phyloP scores from a whole-genome alignment of 2,329 filamentous ascomycete species.

The Coleophoma eucalyptorum region DNA sequence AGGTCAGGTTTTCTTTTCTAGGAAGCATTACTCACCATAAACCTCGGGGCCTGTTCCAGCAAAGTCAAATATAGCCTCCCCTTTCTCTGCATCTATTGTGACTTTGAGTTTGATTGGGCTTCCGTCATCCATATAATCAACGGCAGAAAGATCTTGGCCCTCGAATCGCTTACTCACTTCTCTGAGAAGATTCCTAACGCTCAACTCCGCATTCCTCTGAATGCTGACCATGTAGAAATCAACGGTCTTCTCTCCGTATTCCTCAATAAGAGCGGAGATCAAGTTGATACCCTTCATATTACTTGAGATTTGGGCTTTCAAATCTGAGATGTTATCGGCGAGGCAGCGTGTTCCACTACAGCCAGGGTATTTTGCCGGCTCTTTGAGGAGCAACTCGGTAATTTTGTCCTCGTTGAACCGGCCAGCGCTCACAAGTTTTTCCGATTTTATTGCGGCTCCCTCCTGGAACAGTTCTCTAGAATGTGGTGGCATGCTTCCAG shows the following conservation, averaged over 20 bases:
- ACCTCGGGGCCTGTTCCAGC: conserved; percentile 75
- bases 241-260: conserved; percentile 74
- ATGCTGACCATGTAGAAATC: conserved; percentile 83
- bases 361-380: conserved; percentile 70
- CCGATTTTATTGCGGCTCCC: conserved; percentile 59
- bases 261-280: conserved; percentile 69
- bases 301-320: conserved; percentile 83
- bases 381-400: conserved; percentile 64
- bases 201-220: conserved; percentile 74
- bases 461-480: conserved; percentile 63
- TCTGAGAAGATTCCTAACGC: conserved; percentile 71
- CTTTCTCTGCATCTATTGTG: conserved; percentile 69
- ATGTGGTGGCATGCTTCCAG: conserved; percentile 79
- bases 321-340: conserved; percentile 79
- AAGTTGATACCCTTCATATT: conserved; percentile 83
- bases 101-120: conserved; percentile 73
- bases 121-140: conserved; percentile 86
- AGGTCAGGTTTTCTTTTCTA: neutral
- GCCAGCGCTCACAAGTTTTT: conserved; percentile 72
- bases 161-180: conserved; percentile 65
- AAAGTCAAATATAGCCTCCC: conserved; percentile 77
- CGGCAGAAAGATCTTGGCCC: conserved; percentile 66
- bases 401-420: conserved; percentile 77
- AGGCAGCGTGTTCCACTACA: conserved; percentile 77
- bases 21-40: conserved; percentile 47